These are phyloP conservation scores for Elaeagnus macrophylla DNA, from an alignment of 306 rosid species.

Conservation along the genomic window DNA sequence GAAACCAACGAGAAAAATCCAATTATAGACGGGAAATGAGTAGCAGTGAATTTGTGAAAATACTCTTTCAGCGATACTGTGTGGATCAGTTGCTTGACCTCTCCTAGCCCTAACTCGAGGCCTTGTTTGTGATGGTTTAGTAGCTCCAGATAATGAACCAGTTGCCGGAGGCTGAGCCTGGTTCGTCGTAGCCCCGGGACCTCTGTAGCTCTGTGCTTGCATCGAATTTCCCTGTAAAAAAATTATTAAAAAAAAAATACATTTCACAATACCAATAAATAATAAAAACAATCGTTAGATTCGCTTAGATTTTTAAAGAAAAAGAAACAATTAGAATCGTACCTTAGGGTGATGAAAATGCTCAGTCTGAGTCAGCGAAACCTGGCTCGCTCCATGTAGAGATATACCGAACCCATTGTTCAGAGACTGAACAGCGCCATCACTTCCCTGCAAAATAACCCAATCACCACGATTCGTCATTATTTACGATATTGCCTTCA, in stretches of 20 bases:
- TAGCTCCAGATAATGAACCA: conserved; percentile 26
- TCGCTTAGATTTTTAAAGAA: no score
- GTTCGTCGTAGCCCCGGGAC: conserved; percentile 27
- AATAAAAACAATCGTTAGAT: neutral
- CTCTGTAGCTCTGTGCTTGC: conserved; percentile 44
- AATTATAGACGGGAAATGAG: no score
- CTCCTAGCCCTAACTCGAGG: conserved; percentile 88
- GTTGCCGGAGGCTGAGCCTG: conserved; percentile 30
- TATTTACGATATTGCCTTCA: neutral
- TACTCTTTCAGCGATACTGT: conserved; percentile 96
- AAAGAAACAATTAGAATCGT: neutral
- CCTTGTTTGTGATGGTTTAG: conserved; percentile 55
- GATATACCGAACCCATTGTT: conserved; percentile 55
- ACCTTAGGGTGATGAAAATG: conserved; percentile 64
- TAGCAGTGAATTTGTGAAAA: no score
- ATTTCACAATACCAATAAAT: neutral
- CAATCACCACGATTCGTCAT: neutral
- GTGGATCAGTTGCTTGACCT: conserved; percentile 99
- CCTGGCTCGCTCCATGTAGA: conserved; percentile 26
- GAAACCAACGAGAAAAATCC: no score
- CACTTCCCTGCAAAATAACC: conserved; percentile 28
- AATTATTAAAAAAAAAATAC: neutral
- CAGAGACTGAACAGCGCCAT: conserved; percentile 42
- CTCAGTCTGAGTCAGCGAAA: conserved; percentile 31
- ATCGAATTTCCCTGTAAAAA: conserved; percentile 24